These are phyloP conservation scores for Monosporascus sp. DNA, from an alignment of 2,329 filamentous ascomycete species.

Conservation along the genomic window DNA sequence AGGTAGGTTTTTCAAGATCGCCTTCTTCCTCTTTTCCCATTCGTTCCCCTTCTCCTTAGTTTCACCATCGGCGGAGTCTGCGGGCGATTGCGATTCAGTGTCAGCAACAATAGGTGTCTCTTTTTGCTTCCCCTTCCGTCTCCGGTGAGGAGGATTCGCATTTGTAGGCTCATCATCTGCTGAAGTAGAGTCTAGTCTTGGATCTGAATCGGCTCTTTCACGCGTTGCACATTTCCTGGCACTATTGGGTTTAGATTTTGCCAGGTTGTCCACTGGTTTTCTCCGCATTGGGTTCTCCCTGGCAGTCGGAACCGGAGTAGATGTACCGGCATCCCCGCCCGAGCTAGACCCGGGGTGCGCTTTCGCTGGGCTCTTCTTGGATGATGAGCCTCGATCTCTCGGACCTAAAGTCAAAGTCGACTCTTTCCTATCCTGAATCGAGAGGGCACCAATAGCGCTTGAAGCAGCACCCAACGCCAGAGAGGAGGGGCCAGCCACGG, in stretches of 20 bases:
- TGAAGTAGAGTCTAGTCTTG: conserved; percentile 11
- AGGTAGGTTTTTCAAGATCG: conserved; percentile 71
- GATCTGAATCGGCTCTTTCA: conserved; percentile 8
- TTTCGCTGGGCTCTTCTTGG: conserved; percentile 11
- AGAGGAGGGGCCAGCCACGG: conserved; percentile 34
- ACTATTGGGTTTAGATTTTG: conserved; percentile 16
- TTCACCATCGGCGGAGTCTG: conserved; percentile 36
- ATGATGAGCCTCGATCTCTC: conserved; percentile 9
- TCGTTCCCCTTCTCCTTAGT: conserved; percentile 35
- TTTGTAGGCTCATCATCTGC: conserved; percentile 16
- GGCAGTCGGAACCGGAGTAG: conserved; percentile 6
- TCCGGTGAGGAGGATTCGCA: conserved; percentile 11
- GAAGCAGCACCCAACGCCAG: conserved; percentile 52
- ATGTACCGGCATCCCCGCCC: background rate
- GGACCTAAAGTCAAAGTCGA: conserved; percentile 9
- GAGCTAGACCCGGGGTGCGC: background rate
- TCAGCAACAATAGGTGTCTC: conserved; percentile 36
- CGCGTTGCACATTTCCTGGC: conserved; percentile 14
- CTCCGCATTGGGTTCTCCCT: conserved; percentile 11
- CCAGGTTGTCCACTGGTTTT: conserved; percentile 11
- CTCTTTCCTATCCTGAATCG: conserved; percentile 23
- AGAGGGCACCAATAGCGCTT: conserved; percentile 41
- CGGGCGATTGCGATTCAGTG: conserved; percentile 42
- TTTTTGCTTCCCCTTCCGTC: conserved; percentile 30
- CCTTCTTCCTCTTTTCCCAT: conserved; percentile 57